These are phyloP conservation scores for Phytophthora foliorum DNA, from an alignment of 352 stramenopile species.

Conservation along the genomic window DNA sequence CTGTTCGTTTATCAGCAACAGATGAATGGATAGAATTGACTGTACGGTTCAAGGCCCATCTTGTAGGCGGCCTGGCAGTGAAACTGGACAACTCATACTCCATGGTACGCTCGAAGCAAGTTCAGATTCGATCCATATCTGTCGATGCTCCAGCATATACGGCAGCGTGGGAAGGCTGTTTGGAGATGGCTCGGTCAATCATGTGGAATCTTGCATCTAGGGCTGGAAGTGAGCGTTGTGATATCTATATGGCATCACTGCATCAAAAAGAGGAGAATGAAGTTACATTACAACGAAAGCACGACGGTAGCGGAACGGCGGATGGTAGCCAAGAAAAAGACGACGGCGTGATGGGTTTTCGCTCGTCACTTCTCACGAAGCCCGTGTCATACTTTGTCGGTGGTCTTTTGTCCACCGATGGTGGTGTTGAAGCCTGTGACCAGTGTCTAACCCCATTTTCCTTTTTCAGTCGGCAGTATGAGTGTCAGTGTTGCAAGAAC, in stretches of 20 bases:
- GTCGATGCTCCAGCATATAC: constrained; percentile 42
- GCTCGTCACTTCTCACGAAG: constrained; percentile 63
- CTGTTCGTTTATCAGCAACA: constrained; percentile 49
- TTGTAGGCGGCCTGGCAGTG: constrained; percentile 29
- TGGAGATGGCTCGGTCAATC: constrained; percentile 77
- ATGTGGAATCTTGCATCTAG: constrained; percentile 71
- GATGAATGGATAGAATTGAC: constrained; percentile 67
- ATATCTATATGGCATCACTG: constrained; percentile 51
- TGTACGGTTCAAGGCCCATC: constrained; percentile 38
- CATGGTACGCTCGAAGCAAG: constrained; percentile 69
- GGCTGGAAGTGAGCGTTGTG: constrained; percentile 49
- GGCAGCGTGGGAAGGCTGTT: constrained; percentile 64
- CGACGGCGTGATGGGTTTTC: constrained; percentile 56
- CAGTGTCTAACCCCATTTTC: constrained; percentile 74
- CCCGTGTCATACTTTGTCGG: constrained; percentile 77
- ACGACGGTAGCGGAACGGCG: constrained; percentile 22
- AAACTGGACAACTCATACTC: constrained; percentile 80
- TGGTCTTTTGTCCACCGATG: constrained; percentile 60
- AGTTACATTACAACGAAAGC: constrained; percentile 51
- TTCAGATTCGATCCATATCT: constrained; percentile 50
- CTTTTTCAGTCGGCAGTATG: constrained; percentile 76
- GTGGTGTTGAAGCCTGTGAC: constrained; percentile 43
- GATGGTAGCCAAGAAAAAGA: constrained; percentile 29
- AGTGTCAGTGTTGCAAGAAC: constrained; percentile 60
- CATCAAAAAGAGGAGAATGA: constrained; percentile 58